Conservation (phyloP, 352 stramenopile species). For the Phytophthora quininea region DNA sequence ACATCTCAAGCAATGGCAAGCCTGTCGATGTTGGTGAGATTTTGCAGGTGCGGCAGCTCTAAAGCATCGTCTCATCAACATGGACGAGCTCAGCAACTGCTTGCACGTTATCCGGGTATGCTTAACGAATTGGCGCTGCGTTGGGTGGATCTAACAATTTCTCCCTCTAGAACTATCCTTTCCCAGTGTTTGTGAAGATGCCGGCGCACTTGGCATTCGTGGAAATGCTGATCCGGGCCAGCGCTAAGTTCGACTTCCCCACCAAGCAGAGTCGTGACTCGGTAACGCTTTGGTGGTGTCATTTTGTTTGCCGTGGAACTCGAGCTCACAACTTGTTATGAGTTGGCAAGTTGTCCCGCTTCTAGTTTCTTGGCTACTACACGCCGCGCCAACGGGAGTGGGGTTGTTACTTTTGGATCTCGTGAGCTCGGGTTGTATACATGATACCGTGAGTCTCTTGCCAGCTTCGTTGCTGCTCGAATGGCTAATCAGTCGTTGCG, state of each 20-base stretch:
- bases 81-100: constrained; percentile 24
- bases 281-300: background rate
- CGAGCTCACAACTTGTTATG: background rate
- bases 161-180: background rate
- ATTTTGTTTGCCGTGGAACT: background rate
- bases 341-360: constrained; percentile 11
- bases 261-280: constrained; percentile 16
- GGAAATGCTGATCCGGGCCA: constrained; percentile 28
- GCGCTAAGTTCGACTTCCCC: constrained; percentile 29
- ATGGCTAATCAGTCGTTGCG: background rate
- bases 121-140: background rate
- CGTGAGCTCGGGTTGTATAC: constrained; percentile 14
- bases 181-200: constrained; percentile 18
- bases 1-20: background rate
- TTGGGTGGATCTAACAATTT: background rate
- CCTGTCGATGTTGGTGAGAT: background rate
- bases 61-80: constrained; percentile 18
- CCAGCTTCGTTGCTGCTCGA: background rate
- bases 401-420: constrained; percentile 14
- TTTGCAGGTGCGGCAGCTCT: background rate
- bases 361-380: constrained; percentile 12
- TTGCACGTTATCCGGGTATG: constrained; percentile 17
- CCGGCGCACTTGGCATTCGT: constrained; percentile 22
- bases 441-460: constrained; percentile 13
- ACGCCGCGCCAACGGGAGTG: constrained; percentile 6